phyloP scores from a whole-genome alignment of 176 grass and related monocot genomes.

The Cymbopogon citratus region DNA sequence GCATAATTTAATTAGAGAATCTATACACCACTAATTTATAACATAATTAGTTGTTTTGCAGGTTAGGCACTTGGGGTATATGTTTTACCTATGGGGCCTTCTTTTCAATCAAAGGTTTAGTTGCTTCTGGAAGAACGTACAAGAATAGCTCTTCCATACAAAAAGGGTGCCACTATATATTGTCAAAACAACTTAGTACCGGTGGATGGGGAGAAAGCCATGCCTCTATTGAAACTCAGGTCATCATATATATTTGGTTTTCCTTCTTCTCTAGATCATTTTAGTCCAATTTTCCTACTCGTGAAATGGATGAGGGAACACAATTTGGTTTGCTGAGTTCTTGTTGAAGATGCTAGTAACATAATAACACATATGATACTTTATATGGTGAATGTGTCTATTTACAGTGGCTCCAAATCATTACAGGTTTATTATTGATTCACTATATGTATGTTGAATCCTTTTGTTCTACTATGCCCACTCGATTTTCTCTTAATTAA shows the following conservation, averaged over 20 bases:
- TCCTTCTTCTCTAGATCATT: background rate
- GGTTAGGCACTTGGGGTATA: background rate
- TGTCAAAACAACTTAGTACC: background rate
- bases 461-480: too few species aligned
- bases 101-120: background rate
- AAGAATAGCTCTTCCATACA: background rate
- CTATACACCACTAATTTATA: background rate
- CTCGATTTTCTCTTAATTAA: too few species aligned
- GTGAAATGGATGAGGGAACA: background rate
- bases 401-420: too few species aligned
- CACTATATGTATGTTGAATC: too few species aligned
- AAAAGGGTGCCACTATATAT: background rate
- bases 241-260: background rate
- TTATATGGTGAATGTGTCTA: too few species aligned
- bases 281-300: background rate
- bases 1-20: background rate
- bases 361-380: background rate
- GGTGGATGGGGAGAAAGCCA: background rate
- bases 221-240: background rate
- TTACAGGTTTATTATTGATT: too few species aligned
- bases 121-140: background rate
- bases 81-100: background rate
- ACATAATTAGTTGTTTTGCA: background rate
- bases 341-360: background rate
- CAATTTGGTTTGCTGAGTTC: background rate